Base-by-base conservation (phyloP, 192 early-diverging fungal species). In the Rhizoclosmatium globosum region DNA sequence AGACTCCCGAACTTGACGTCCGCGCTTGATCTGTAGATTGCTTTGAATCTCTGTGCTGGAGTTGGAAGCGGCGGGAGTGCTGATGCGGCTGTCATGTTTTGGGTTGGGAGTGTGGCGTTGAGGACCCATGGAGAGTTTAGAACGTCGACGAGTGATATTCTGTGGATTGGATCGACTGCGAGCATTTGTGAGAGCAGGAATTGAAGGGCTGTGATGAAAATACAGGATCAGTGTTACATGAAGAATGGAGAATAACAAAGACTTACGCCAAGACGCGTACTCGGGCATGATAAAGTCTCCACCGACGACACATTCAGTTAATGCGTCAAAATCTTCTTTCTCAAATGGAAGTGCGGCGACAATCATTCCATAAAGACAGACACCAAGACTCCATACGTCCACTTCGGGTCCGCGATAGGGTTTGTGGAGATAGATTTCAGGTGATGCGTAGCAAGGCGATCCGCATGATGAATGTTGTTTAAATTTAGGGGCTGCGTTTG, bases 361-460 rank as follows among this genome's bases (percentile, higher is more conserved):
- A 3, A 58, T 80, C 76, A 82, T 81, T 15, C 79, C 82, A 76
- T 70, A 85, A 3, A 85, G 53, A 47, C 82, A 83, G 15, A 85
- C 80, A 45, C 80, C 79, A 38, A 80, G 53, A 31, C 71, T 74
- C 79, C 85, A 85, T 46, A 85, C 62, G 53, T 85, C 85, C 3
- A 72, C 72, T 47, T 70, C 71, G n/a, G 74, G 71, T 1, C 80
- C 82, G 17, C 56, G 47, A 47, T 83, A 82, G 6, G 80, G 64
- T 45, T 64, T 56, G 42, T 76, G 72, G 7, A 46, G 31, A 45
- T 77, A 74, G 17, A 78, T 83, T 64, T 85, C 85, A 17, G 85
- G 85, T 7, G 85, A 76, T 6, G 85, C 85, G 68, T 85, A 85
- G 58, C 85, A 83, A 0, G 85, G 85, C 15, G 70, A 75, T 17